A percentile compares a stretch with the other conserved stretches of the same genome.
Conservation (phyloP, 192 early-diverging fungal species). For the Coemansia sp. region DNA sequence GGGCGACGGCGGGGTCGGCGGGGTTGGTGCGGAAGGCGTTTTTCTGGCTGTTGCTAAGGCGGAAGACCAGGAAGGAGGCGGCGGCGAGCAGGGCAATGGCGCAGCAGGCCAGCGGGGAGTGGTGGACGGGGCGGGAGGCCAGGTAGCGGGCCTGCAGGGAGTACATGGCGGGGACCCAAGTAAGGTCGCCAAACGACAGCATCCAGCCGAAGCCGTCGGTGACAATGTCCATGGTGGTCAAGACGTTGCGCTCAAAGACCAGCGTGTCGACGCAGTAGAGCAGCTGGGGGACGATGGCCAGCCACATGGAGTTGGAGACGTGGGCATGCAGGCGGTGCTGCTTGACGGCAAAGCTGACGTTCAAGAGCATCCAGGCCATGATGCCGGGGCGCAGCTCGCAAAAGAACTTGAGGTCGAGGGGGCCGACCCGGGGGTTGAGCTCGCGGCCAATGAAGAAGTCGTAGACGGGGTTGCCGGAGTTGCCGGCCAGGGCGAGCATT, state of each 20-base stretch:
- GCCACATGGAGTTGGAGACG: conserved; percentile 73
- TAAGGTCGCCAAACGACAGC: conserved; percentile 74
- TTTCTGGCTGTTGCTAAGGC: conserved; percentile 87
- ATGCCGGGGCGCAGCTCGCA: conserved; percentile 91
- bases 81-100: conserved; percentile 54
- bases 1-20: conserved; percentile 56
- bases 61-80: conserved; percentile 81
- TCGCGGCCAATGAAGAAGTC: conserved; percentile 97
- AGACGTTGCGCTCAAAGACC: conserved; percentile 62
- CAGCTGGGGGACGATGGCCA: conserved; percentile 73
- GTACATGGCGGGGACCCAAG: conserved; percentile 92
- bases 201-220: conserved; percentile 96
- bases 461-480: conserved; percentile 87
- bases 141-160: conserved; percentile 88
- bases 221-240: conserved; percentile 98
- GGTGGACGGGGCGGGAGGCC: conserved; percentile 62
- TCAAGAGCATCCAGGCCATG: conserved; percentile 85
- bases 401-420: conserved; percentile 91
- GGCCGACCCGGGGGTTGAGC: conserved; percentile 84
- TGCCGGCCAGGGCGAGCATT: conserved; percentile 79
- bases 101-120: conserved; percentile 43
- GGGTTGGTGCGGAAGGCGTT: conserved; percentile 81
- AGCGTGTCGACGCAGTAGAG: conserved; percentile 87
- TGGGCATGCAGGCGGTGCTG: conserved; percentile 68
- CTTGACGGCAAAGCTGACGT: conserved; percentile 71